phyloP scores from a whole-genome alignment of 2,329 filamentous ascomycete species.

The Pyrenophora teres region DNA sequence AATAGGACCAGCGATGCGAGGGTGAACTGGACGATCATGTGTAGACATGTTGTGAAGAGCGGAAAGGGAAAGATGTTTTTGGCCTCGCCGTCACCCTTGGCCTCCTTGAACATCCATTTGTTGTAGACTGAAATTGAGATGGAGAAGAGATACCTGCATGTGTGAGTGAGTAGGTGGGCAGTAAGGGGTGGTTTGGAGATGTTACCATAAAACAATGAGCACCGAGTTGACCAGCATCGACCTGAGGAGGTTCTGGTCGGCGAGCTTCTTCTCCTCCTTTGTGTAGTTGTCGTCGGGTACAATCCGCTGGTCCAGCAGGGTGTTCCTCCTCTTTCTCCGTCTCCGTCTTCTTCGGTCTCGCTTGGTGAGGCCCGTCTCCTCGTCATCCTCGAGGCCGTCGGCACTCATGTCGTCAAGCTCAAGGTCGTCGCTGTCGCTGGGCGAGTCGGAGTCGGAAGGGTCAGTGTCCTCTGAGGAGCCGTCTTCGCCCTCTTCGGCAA shows the following conservation, averaged over 20 bases:
- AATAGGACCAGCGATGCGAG: conserved; percentile 79
- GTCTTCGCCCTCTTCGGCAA: conserved; percentile 42
- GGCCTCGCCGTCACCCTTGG: conserved; percentile 42
- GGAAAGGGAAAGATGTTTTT: conserved; percentile 82
- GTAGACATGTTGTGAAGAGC: conserved; percentile 89
- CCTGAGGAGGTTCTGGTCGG: conserved; percentile 73
- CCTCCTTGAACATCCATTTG: conserved; percentile 96
- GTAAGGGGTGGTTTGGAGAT: background rate
- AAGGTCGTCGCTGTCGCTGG: conserved; percentile 55
- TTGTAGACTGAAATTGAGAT: conserved; percentile 84
- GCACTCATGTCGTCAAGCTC: conserved; percentile 66
- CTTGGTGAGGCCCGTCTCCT: conserved; percentile 83
- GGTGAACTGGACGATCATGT: conserved; percentile 90
- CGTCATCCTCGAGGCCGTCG: conserved; percentile 77
- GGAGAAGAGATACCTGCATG: conserved; percentile 72
- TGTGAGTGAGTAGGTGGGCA: conserved; percentile 25
- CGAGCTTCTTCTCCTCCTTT: conserved; percentile 74
- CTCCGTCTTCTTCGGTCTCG: conserved; percentile 72
- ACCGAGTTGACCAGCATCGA: conserved; percentile 73
- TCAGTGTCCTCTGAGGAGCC: conserved; percentile 31
- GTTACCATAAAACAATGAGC: conserved; percentile 82
- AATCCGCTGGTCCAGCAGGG: conserved; percentile 74
- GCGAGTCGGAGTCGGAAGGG: conserved; percentile 37
- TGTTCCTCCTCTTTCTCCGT: conserved; percentile 69
- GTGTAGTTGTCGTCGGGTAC: conserved; percentile 58